These are phyloP conservation scores for Podila minutissima DNA, from an alignment of 192 early-diverging fungal species.

Conservation along the genomic window DNA sequence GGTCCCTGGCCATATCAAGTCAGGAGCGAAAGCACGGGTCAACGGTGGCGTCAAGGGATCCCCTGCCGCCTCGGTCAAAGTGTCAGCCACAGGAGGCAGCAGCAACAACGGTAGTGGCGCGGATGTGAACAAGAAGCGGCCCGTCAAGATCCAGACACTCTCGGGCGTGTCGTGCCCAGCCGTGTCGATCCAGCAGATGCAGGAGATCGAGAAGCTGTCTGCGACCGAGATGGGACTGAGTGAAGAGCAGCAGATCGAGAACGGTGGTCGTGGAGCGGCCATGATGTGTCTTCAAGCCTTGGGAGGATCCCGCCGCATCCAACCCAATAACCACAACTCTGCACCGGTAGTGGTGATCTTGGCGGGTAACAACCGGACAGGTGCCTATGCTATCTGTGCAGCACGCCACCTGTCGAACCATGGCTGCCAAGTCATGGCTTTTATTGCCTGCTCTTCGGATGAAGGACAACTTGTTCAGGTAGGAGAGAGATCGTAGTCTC, in stretches of 20 bases:
- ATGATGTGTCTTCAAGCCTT: constrained; percentile 79
- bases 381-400: constrained; percentile 75
- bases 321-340: constrained; percentile 79
- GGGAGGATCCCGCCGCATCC: constrained; percentile 80
- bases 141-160: constrained; percentile 54
- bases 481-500: constrained; percentile 9
- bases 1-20: background rate
- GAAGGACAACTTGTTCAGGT: constrained; percentile 58
- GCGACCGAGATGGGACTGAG: constrained; percentile 72
- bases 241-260: constrained; percentile 81
- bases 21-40: background rate
- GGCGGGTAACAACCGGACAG: constrained; percentile 78
- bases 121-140: constrained; percentile 20
- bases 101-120: constrained; percentile 16
- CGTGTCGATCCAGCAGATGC: constrained; percentile 71
- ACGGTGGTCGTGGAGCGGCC: constrained; percentile 77
- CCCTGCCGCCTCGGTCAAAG: background rate
- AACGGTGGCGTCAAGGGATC: background rate
- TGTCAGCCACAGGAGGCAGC: constrained; percentile 10
- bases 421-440: constrained; percentile 71
- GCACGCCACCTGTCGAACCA: constrained; percentile 85
- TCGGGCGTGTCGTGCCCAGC: constrained; percentile 68
- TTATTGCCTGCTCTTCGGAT: constrained; percentile 52
- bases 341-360: constrained; percentile 77
- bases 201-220: constrained; percentile 65